A percentile compares a stretch with the other conserved stretches of the same genome.
Evolutionary conservation across 2,329 filamentous ascomycete species (phyloP).

Genomic region (Fusarium graminum): DNA sequence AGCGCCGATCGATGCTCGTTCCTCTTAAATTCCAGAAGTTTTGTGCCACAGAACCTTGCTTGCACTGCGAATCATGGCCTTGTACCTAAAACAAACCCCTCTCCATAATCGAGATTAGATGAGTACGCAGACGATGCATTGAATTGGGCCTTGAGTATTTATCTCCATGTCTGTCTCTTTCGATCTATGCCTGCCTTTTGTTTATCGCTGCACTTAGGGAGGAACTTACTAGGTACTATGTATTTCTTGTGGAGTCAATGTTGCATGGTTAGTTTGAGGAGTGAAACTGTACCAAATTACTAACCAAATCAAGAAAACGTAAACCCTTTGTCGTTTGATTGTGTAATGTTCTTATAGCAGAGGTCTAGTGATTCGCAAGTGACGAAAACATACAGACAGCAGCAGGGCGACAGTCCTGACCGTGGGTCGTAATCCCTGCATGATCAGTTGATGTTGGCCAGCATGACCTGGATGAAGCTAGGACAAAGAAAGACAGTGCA

Average conservation of each 20-base stretch:
- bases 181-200: no score
- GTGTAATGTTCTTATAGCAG: neutral
- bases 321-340: no score
- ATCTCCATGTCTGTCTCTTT: no score
- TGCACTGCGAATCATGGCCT: slow-evolving; percentile 13
- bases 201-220: no score
- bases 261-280: no score
- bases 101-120: no score
- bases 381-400: neutral
- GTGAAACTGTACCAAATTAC: neutral
- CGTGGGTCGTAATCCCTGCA: neutral
- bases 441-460: slow-evolving; percentile 1
- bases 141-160: no score
- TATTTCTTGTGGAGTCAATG: neutral
- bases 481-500: neutral
- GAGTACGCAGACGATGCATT: no score
- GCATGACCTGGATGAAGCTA: neutral
- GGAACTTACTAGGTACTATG: neutral
- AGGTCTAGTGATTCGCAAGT: neutral
- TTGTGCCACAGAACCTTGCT: slow-evolving; percentile 23
- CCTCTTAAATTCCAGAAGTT: slow-evolving; percentile 46
- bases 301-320: neutral
- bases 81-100: neutral
- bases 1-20: slow-evolving; percentile 52
- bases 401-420: neutral